Evolutionary conservation across 2,329 filamentous ascomycete species (phyloP), one percentile per base, ranked within the genome.

Genomic region (Rachicladosporium sp.): DNA sequence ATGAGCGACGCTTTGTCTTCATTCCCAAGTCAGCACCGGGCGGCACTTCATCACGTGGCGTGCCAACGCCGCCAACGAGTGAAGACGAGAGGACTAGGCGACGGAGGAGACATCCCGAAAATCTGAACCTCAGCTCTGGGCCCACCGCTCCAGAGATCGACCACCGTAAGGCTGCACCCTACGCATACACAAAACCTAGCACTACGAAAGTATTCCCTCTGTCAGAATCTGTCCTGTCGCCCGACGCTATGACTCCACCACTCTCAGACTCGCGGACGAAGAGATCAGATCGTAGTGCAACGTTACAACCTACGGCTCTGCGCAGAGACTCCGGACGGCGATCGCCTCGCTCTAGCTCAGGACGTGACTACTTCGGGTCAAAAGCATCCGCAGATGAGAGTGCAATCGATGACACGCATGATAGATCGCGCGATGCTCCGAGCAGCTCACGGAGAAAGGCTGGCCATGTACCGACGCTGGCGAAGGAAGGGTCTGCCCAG

Each of bases 1-100:
- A 50, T 4, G 80, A 85, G 54, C 70, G 75, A 30, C 73, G 79
- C 31, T 84, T 80, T 49, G 74, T 82, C 6, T 60, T 80, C 30
- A 60, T 81, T 3, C 43, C 49, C 9, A 37, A 48, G 10, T 44
- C 44, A 23, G 45, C 47, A 31, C 45, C 35, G 33, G 42, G 40
- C 29, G 42, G 32, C 19, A 44, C 35, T 1, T 34, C 35, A 38
- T 40, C 27, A 40, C 33, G 36, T 27, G 49, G 47, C 11, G 47
- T 55, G 10, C 52, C 51, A 4, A 62, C 57, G 10, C 56, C 58
- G 13, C 57, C 58, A 1, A 56, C 52, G 2, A 60, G 57, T 43
- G 63, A 65, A 35, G 61, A 63, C 46, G 58, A 60, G 36, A 49
- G 44, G 37, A 43, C 46, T 5, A 47, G 51, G 9, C 52, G 50